Conservation (phyloP, 2,329 filamentous ascomycete species). For the Apiospora arundinis region DNA sequence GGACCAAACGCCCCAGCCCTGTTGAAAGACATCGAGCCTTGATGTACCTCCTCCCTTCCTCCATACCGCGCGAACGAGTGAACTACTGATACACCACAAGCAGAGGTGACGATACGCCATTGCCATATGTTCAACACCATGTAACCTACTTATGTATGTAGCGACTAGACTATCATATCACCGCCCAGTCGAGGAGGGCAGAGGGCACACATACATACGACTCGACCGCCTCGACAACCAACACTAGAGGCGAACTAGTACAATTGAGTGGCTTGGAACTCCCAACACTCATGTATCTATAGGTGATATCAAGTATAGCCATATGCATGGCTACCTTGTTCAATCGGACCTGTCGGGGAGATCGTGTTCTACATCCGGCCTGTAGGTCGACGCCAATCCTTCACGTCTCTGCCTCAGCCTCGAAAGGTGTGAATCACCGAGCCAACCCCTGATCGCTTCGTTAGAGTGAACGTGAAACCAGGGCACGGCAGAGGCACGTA, state of each 20-base stretch:
- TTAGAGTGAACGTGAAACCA: slow-evolving; percentile 1
- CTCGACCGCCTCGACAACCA: slow-evolving; percentile 1
- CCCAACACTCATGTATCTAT: neutral
- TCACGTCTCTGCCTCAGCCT: slow-evolving; percentile 4
- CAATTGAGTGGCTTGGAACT: neutral
- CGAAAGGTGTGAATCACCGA: slow-evolving; percentile 16
- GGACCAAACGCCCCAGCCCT: neutral
- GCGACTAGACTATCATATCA: neutral
- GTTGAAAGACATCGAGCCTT: too few species aligned
- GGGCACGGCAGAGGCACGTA: neutral
- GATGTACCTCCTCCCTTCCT: neutral
- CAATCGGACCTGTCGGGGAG: slow-evolving; percentile 19
- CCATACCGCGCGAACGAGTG: neutral
- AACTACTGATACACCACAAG: neutral
- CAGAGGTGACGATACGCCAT: neutral
- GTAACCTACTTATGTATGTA: neutral
- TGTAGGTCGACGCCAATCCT: slow-evolving; percentile 12
- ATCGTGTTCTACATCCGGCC: slow-evolving; percentile 13
- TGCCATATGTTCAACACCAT: neutral
- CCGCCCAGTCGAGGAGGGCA: neutral
- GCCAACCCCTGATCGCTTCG: slow-evolving; percentile 12
- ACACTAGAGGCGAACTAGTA: slow-evolving; percentile 1
- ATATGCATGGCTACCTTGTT: slow-evolving; percentile 12
- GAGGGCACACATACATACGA: neutral
- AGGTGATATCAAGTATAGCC: slow-evolving; percentile 5